Conservation (phyloP, 192 early-diverging fungal species). For the Backusella sp. region DNA sequence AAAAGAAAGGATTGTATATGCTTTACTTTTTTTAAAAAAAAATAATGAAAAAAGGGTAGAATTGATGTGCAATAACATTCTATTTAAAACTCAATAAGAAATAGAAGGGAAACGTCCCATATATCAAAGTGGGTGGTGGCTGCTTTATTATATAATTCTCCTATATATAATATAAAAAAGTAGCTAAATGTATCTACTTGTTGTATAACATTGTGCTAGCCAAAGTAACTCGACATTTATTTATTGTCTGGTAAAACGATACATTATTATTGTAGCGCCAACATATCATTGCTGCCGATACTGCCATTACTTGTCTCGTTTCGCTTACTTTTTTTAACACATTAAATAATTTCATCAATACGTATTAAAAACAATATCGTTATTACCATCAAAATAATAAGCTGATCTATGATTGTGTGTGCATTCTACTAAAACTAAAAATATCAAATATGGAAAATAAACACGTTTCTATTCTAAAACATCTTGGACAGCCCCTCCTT, state of each 20-base stretch:
- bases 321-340: background rate
- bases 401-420: background rate
- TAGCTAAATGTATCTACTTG: background rate
- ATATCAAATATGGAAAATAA: conserved; percentile 7
- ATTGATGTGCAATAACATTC: background rate
- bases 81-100: background rate
- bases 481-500: background rate
- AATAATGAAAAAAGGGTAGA: background rate
- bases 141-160: background rate
- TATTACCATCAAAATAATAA: background rate
- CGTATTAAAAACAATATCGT: background rate
- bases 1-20: background rate
- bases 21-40: too few relatives aligned
- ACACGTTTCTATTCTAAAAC: conserved; percentile 6
- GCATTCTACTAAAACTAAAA: background rate
- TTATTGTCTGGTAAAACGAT: background rate
- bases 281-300: background rate
- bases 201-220: background rate
- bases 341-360: background rate
- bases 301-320: background rate
- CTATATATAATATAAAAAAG: background rate
- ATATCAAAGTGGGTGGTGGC: background rate
- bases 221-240: background rate
- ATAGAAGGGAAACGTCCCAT: background rate
- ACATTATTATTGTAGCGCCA: background rate